Evolutionary conservation across 345 rosid species (phyloP).

Genomic region (Isatis tinctoria): DNA sequence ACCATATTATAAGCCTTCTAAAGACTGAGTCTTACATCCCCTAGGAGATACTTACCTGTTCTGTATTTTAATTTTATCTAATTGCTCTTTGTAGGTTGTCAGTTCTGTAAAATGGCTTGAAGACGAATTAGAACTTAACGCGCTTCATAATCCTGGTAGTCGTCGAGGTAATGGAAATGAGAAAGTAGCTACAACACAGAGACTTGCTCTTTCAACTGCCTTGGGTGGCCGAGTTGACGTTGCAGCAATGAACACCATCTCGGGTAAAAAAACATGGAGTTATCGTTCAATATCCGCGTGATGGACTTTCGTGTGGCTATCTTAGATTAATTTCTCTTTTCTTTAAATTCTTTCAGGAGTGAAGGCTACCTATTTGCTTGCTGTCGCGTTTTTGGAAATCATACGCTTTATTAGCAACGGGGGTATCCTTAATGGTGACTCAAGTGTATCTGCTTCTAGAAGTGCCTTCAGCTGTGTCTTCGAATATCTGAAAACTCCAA

Average conservation of each 20-base stretch:
- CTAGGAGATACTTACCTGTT: conserved; percentile 1
- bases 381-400: conserved; percentile 93
- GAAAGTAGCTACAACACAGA: conserved; percentile 83
- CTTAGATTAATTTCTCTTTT: conserved; percentile 16
- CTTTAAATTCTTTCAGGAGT: conserved; percentile 59
- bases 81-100: conserved; percentile 58
- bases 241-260: conserved; percentile 85
- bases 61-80: neutral
- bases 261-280: conserved; percentile 48
- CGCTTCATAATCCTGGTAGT: conserved; percentile 93
- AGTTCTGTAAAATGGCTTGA: conserved; percentile 99
- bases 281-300: neutral
- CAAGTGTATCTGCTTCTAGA: conserved; percentile 61
- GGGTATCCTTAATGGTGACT: conserved; percentile 86
- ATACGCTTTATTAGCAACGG: conserved; percentile 97
- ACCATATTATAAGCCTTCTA: neutral
- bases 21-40: neutral
- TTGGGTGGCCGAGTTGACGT: conserved; percentile 90
- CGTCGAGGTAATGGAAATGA: conserved; percentile 92
- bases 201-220: conserved; percentile 90
- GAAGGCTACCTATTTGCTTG: conserved; percentile 99
- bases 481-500: conserved; percentile 68
- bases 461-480: conserved; percentile 98
- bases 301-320: conserved; percentile 7
- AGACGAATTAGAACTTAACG: conserved; percentile 97